Evolutionary conservation across 306 rosid genomes (phyloP), one percentile per base, ranked within the genome.

Genomic region (Prunus padus): DNA sequence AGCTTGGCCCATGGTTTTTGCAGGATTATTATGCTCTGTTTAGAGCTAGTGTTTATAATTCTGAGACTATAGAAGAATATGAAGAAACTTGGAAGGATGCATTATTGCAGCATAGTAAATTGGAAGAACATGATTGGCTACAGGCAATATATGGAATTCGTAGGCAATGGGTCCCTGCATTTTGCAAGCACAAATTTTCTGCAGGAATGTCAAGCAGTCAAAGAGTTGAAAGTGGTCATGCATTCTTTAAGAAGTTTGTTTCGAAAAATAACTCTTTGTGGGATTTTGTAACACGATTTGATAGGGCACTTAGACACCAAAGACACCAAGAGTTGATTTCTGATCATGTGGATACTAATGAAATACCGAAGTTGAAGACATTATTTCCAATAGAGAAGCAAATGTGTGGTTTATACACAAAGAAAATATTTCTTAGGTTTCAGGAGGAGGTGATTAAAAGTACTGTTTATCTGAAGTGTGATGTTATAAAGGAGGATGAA

Each of bases 191-290:
- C 46, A 42, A 42, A 8, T 42, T 42, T 42, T 42, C 28, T 46
- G 50, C 50, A 11, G 69, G 49, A 65, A 37, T 65, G 69, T 65
- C 50, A 14, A 65, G 50, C 4, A 40, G 47, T n/a, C 50, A 65
- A 37, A 31, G 50, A 37, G 25, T 18, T 15, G 69, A 65, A 65
- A 65, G 25, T 65, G 30, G 45, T 4, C 52, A 67, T 42, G 9
- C 31, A 40, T 67, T 67, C 12, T 67, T 67, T 6, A 67, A 67
- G 19, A 67, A 19, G 52, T 67, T 42, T 11, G 11, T 67, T 67
- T 18, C 28, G 2, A 20, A 40, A 15, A 67, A 67, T 13, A 42
- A 22, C 16, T 67, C 54, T 42, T 8, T 67, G 11, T 19, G 40
- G 71, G 51, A 40, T n/a, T 44, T 67, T 67, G 15, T 42, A 3